phyloP scores from a whole-genome alignment of 768 basidiomycete species.

The Naganishia randhawae region DNA sequence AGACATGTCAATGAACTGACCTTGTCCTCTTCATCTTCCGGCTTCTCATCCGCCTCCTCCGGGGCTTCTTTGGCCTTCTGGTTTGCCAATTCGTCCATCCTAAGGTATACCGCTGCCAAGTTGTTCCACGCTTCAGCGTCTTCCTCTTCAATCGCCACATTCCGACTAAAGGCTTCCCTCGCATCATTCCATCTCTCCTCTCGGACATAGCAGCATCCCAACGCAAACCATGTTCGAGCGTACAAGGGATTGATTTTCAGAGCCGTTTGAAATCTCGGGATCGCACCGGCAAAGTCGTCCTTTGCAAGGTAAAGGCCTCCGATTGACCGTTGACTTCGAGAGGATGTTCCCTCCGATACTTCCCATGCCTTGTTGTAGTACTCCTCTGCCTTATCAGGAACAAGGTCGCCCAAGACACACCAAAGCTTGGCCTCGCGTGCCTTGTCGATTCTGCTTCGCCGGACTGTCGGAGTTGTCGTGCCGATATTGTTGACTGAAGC shows the following conservation, averaged over 20 bases:
- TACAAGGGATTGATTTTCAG: conserved; percentile 84
- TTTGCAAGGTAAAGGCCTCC: conserved; percentile 76
- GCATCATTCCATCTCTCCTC: conserved; percentile 79
- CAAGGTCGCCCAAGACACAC: conserved; percentile 89
- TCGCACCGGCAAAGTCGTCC: conserved; percentile 62
- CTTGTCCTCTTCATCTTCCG: conserved; percentile 18
- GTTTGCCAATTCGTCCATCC: conserved; percentile 57
- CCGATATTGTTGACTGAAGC: conserved; percentile 26
- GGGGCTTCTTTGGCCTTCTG: not conserved
- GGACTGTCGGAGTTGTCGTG: not conserved
- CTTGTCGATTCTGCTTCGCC: conserved; percentile 56
- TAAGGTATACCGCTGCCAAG: conserved; percentile 86
- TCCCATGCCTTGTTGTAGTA: conserved; percentile 84
- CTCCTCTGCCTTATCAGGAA: conserved; percentile 58
- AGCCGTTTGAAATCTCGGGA: conserved; percentile 66
- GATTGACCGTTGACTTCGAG: conserved; percentile 84
- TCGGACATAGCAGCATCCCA: conserved; percentile 87
- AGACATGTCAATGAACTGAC: not conserved
- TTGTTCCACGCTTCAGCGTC: conserved; percentile 99
- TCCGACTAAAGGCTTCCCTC: conserved; percentile 74
- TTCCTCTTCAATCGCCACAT: conserved; percentile 88
- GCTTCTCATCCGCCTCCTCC: not conserved
- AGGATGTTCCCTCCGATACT: conserved; percentile 73
- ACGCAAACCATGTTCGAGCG: conserved; percentile 86
- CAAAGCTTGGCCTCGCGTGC: conserved; percentile 83